phyloP scores from a whole-genome alignment of 352 stramenopile genomes.

The Phytopythium delawarense region DNA sequence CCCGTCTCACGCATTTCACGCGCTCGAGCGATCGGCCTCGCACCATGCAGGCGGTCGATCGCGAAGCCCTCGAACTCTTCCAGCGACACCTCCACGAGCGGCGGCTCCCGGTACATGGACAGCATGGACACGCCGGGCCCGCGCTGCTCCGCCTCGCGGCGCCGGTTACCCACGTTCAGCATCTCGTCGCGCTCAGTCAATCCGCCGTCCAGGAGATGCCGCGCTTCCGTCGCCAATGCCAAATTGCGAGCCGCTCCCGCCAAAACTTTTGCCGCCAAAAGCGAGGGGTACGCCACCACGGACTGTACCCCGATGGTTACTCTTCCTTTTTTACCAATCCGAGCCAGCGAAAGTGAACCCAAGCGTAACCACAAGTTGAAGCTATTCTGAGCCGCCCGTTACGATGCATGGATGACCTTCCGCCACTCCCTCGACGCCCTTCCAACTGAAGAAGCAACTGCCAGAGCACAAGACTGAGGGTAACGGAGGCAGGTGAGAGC shows the following conservation, averaged over 20 bases:
- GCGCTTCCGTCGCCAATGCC: not conserved
- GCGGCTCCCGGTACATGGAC: conserved; percentile 93
- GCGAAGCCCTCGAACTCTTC: conserved; percentile 98
- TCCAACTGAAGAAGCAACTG: not conserved
- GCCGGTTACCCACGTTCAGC: conserved; percentile 82
- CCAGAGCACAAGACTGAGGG: conserved; percentile 4
- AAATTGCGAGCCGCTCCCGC: conserved; percentile 11
- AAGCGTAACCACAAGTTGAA: conserved; percentile 9
- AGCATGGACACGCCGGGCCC: conserved; percentile 59
- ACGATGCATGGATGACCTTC: not conserved
- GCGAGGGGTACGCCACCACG: not conserved
- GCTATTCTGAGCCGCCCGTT: not conserved
- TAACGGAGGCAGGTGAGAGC: not conserved
- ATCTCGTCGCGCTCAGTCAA: conserved; percentile 24
- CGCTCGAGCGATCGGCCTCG: not conserved
- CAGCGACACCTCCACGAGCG: conserved; percentile 93
- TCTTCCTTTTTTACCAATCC: conserved; percentile 2
- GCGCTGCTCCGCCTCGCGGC: conserved; percentile 44
- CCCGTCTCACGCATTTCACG: no score
- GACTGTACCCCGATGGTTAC: not conserved
- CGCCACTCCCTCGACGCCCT: not conserved
- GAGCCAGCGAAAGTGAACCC: conserved; percentile 3
- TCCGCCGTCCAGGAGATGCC: not conserved
- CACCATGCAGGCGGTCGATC: conserved; percentile 93
- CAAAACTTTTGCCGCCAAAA: conserved; percentile 36